Evolutionary conservation across 306 rosid species (phyloP).

Genomic region (Glycyrrhiza uralensis): DNA sequence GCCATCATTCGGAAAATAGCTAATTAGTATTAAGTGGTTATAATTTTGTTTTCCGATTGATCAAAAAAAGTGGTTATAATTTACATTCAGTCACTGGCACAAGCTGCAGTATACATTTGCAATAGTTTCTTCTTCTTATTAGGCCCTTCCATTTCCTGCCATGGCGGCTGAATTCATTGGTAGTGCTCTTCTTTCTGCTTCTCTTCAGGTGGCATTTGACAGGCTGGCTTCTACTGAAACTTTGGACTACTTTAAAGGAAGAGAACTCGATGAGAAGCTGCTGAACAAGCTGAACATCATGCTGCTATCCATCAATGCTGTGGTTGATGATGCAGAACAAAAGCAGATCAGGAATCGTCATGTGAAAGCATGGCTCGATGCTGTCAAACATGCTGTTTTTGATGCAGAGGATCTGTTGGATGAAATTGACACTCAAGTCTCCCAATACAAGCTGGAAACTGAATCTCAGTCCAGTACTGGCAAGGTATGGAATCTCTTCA

Average conservation of each 20-base stretch:
- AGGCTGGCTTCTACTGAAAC: conserved; percentile 17
- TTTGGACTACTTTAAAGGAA: not conserved
- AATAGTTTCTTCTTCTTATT: not conserved
- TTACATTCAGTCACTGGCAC: not conserved
- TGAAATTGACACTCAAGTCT: not conserved
- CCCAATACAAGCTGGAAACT: not conserved
- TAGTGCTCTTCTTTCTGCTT: conserved; percentile 25
- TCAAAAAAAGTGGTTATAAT: too few relatives aligned
- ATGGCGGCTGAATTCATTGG: conserved; percentile 22
- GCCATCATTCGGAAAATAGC: not conserved
- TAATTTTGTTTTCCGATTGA: too few relatives aligned
- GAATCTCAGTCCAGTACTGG: not conserved
- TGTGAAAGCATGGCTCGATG: conserved; percentile 9
- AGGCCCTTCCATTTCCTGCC: not conserved
- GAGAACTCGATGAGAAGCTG: not conserved
- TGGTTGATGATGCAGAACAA: conserved; percentile 20
- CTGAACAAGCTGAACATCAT: not conserved
- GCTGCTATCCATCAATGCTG: not conserved
- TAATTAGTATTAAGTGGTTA: not conserved
- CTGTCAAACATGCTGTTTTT: not conserved
- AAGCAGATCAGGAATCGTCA: not conserved
- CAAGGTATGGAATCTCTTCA: conserved; percentile 2
- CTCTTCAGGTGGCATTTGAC: conserved; percentile 17
- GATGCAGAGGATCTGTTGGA: conserved; percentile 18
- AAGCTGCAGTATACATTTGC: not conserved